Evolutionary conservation across 306 rosid species (phyloP), one percentile per base, ranked within the genome.

Genomic region (Comarum palustre): DNA sequence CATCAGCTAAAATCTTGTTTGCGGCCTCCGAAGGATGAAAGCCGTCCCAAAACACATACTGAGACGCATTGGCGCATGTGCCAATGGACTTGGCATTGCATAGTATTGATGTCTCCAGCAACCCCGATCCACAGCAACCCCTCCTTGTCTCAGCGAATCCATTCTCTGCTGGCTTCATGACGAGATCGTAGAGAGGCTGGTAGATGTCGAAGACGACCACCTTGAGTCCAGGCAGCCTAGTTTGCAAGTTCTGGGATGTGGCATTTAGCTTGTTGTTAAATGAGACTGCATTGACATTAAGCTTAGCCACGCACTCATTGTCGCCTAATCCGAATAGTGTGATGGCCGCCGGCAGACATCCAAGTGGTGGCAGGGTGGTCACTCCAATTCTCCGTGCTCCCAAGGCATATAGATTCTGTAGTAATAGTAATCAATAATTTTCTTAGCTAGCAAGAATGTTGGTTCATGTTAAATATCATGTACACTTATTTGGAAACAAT

Each of bases 311-410:
- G 24, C 98, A 90, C 45, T 34, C 17, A 36, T 87, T 84, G 84
- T 86, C 81, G 24, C 42, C 82, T 17, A 11, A 45, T 10, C 94
- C 98, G 74, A 85, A 92, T 32, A 90, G 68, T 57, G 98, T 90
- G 54, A 88, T 87, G 50, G 83, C 60, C 43, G 83, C 79, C 3
- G 97, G 97, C 1, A 86, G 39, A 77, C 93, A 89, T 19, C 98
- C 98, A 16, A 90, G 67, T 34, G 97, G 93, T 39, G 96, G 87
- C 25, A 89, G 69, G 73, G 87, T 57, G 42, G 90, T 78, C 57
- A 92, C 93, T 46, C 93, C 96, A 32, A 89, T 84, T 70, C 22
- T 89, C 84, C 96, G 78, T 57, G 93, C 93, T 75, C 96, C 93
- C 75, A 86, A 15, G 51, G 82, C 83, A 80, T 89, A 86, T 43